These are phyloP conservation scores for Phlegmacium glaucopus DNA, from an alignment of 768 basidiomycete genomes.

Conservation along the genomic window DNA sequence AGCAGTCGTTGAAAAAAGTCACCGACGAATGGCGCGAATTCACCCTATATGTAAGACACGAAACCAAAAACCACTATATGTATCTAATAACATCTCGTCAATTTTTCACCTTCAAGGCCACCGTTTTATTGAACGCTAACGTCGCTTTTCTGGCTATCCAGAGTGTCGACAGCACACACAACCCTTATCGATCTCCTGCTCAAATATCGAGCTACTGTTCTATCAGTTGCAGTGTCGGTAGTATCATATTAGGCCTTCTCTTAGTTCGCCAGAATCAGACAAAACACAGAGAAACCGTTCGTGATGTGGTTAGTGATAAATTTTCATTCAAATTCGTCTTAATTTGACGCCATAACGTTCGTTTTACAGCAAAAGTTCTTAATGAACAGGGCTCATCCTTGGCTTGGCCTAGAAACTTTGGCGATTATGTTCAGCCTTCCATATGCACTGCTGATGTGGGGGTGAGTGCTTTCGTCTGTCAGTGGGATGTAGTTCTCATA, in stretches of 20 bases:
- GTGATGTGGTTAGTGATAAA: too few species aligned
- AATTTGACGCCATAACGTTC: too few species aligned
- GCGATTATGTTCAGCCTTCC: constrained; percentile 6
- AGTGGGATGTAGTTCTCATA: constrained; percentile 8
- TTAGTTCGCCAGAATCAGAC: too few species aligned
- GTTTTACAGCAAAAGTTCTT: neutral
- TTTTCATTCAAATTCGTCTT: too few species aligned
- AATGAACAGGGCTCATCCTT: neutral
- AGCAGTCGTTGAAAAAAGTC: constrained; percentile 38
- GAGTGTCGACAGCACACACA: neutral
- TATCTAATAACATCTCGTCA: too few species aligned
- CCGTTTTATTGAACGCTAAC: constrained; percentile 1
- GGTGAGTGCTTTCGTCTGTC: neutral
- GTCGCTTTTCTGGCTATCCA: constrained; percentile 4
- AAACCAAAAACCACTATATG: neutral
- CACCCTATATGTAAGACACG: constrained; percentile 44
- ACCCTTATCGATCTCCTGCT: neutral
- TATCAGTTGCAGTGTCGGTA: neutral
- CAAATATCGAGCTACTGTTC: constrained; percentile 4
- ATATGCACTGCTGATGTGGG: constrained; percentile 3
- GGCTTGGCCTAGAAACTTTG: neutral
- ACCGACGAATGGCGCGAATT: constrained; percentile 50
- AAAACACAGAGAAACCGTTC: neutral
- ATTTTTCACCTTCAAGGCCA: neutral
- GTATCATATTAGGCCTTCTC: constrained; percentile 4